Percentiles rank a stretch among this genome's conserved stretches.
Evolutionary conservation across 1,284 basidiomycete genomes (phyloP).

Genomic region (Lentinula novae-zelandiae): DNA sequence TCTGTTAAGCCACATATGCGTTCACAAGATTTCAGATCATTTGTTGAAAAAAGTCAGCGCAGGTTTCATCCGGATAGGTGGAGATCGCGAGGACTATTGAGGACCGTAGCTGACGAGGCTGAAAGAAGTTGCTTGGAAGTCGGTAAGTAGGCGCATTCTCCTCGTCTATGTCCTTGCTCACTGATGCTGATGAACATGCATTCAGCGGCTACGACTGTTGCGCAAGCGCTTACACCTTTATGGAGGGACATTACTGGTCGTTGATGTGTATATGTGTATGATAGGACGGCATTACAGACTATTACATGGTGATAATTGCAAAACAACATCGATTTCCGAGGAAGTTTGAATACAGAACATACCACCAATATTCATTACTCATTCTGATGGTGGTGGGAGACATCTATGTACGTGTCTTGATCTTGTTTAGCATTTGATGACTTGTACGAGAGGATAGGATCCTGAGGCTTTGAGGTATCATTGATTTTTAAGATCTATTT

Average conservation of each 20-base stretch:
- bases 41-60: slow-evolving; percentile 66
- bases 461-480: too few relatives aligned
- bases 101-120: slow-evolving; percentile 47
- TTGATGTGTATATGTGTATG: slow-evolving; percentile 7
- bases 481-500: too few relatives aligned
- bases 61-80: slow-evolving; percentile 70
- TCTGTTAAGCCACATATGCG: slow-evolving; percentile 47
- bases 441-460: too few relatives aligned
- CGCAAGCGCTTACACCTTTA: slow-evolving; percentile 57
- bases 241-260: slow-evolving; percentile 44
- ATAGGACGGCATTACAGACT: neutral
- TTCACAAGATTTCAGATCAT: slow-evolving; percentile 52
- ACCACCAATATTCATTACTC: too few relatives aligned
- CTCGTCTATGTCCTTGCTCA: slow-evolving; percentile 3
- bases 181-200: slow-evolving; percentile 3
- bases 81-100: slow-evolving; percentile 51
- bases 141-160: slow-evolving; percentile 31
- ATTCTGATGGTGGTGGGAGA: too few relatives aligned
- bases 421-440: too few relatives aligned
- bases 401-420: too few relatives aligned
- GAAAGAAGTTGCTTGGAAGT: slow-evolving; percentile 54
- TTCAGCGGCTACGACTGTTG: slow-evolving; percentile 50
- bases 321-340: neutral
- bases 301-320: neutral
- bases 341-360: too few relatives aligned